Evolutionary conservation across 2,329 filamentous ascomycete species (phyloP).

Genomic region (Trichothecium roseum): DNA sequence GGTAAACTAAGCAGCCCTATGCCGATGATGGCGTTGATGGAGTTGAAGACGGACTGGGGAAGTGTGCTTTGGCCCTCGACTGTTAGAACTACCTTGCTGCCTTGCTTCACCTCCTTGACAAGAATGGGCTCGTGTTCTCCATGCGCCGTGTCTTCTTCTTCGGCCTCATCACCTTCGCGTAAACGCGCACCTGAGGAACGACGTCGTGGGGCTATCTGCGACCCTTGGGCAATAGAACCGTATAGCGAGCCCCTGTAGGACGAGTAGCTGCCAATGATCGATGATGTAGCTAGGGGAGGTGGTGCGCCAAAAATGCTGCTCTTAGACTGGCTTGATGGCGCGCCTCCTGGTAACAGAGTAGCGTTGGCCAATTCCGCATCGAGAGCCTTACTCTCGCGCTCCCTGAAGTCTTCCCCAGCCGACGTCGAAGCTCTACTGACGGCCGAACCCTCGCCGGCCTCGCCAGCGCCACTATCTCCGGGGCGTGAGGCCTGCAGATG

Average conservation of each 20-base stretch:
- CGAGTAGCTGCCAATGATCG: constrained; percentile 62
- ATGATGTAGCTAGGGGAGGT: constrained; percentile 54
- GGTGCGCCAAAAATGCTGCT: constrained; percentile 43
- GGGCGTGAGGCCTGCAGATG: constrained; percentile 33
- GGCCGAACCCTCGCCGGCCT: constrained; percentile 11
- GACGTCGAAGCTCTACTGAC: constrained; percentile 6
- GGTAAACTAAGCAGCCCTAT: constrained; percentile 84
- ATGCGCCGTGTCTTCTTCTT: constrained; percentile 26
- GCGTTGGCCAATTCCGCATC: constrained; percentile 29
- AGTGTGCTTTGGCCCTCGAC: constrained; percentile 91
- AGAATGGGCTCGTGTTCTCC: constrained; percentile 63
- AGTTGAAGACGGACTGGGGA: constrained; percentile 93
- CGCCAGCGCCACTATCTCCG: constrained; percentile 9
- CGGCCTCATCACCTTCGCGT: constrained; percentile 22
- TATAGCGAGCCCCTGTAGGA: constrained; percentile 40
- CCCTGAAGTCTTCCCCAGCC: constrained; percentile 21
- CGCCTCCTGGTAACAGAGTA: constrained; percentile 13
- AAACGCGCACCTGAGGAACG: constrained; percentile 27
- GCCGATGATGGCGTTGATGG: constrained; percentile 84
- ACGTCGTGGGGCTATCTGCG: constrained; percentile 21
- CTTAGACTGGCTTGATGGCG: constrained; percentile 17
- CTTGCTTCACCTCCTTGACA: constrained; percentile 83
- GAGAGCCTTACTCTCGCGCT: constrained; percentile 37
- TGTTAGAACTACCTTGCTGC: constrained; percentile 73
- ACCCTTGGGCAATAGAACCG: constrained; percentile 34